These are phyloP conservation scores for Diaporthe humulicola DNA, from an alignment of 2,329 filamentous ascomycete species.

Conservation along the genomic window DNA sequence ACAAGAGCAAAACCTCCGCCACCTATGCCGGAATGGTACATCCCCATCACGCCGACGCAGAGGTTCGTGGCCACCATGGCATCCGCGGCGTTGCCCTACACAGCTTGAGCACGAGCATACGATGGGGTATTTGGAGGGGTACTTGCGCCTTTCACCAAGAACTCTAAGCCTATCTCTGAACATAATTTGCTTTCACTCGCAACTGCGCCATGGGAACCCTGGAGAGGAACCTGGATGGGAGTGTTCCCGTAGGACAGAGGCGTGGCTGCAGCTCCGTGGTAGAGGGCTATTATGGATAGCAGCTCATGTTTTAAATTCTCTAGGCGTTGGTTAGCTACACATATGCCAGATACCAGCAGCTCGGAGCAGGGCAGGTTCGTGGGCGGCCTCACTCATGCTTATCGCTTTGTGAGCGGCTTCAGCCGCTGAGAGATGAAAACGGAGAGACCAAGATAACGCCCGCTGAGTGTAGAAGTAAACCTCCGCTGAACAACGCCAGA, in stretches of 20 bases:
- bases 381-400: conserved; percentile 35
- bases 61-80: conserved; percentile 80
- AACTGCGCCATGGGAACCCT: conserved; percentile 68
- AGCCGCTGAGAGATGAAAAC: conserved; percentile 1
- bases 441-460: conserved; percentile 14
- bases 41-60: conserved; percentile 81
- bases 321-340: not conserved
- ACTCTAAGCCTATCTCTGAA: conserved; percentile 75
- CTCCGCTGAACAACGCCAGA: not conserved
- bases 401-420: conserved; percentile 6
- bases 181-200: conserved; percentile 79
- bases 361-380: not conserved
- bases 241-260: conserved; percentile 17
- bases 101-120: not conserved
- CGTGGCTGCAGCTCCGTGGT: conserved; percentile 17
- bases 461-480: not conserved
- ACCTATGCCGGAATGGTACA: conserved; percentile 87
- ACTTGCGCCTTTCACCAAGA: conserved; percentile 67
- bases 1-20: conserved; percentile 94
- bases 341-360: accelerated
- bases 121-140: not conserved
- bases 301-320: conserved; percentile 16
- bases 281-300: conserved; percentile 22
- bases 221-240: conserved; percentile 6
- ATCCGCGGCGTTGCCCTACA: conserved; percentile 80